These are phyloP conservation scores for Lasiosphaeria miniovina DNA, from an alignment of 495 filamentous ascomycete genomes.

Conservation along the genomic window DNA sequence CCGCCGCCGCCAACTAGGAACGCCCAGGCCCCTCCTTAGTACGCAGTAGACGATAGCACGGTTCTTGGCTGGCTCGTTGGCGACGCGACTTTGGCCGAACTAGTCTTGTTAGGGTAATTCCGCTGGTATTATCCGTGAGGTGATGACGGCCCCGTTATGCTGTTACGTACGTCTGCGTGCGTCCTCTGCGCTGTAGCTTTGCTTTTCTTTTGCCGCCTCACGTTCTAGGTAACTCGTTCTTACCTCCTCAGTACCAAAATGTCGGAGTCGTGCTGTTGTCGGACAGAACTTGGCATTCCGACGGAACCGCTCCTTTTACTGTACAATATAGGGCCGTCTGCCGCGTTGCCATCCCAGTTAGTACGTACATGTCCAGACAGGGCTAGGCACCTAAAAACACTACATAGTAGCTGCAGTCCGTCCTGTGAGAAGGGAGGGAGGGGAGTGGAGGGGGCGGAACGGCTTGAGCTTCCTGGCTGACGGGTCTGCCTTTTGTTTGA, in stretches of 20 bases:
- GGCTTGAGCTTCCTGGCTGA: slow-evolving; percentile 16
- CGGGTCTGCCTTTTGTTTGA: slow-evolving; percentile 17
- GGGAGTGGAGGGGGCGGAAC: slow-evolving; percentile 20
- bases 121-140: background rate
- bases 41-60: background rate
- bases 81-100: background rate
- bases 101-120: background rate
- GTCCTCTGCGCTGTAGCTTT: too few species aligned
- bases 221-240: too few species aligned
- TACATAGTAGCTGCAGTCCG: background rate
- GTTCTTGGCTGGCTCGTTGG: background rate
- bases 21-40: background rate
- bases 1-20: background rate
- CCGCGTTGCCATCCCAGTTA: too few species aligned
- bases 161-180: too few species aligned
- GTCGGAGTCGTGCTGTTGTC: background rate
- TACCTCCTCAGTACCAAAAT: too few species aligned
- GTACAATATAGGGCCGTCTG: too few species aligned
- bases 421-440: background rate
- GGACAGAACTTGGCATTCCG: too few species aligned
- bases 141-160: too few species aligned
- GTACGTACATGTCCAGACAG: too few species aligned
- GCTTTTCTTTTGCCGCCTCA: too few species aligned
- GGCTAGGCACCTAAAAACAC: too few species aligned
- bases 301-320: too few species aligned